Base-by-base conservation (phyloP, 148 eudicot genomes). In the Rhododendron vialii region DNA sequence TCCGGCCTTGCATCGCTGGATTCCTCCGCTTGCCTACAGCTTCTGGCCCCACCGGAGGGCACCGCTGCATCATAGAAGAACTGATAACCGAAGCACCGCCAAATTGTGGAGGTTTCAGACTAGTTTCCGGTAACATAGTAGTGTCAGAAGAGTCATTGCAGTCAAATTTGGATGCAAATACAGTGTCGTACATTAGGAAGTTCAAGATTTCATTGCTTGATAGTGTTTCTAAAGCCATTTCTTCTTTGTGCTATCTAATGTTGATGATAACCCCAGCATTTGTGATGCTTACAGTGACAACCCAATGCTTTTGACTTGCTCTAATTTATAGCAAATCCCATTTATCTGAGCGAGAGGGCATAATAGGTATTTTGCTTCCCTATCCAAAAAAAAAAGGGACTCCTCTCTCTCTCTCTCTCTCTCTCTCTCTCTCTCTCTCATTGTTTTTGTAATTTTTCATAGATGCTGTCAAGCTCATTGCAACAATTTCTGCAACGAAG, bases 191-290 rank as follows among this genome's bases (percentile, higher is more conserved):
- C 82, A 92, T 87, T 88, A 94, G 90, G 86, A 89, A 91, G 93
- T 93, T 92, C 63, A 91, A 83, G 85, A 92, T 83, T 81, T 95
- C 98, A 87, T 86, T 94, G 45, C 94, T 84, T 78, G 94, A 90
- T 48, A 93, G 91, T 61, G 99, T 86, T 88, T 96, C 96, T 86
- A 94, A 86, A 10, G 96, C 95, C 96, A 92, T 92, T 12, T 65
- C 69, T 61, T 24, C 69, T 61, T 61, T 7, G n/a, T 45, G 81
- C 38, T 41, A 35, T 47, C 41, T 17, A 20, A 59, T 18, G n/a
- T 5, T 6, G 24, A 59, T 59, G 65, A 59, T 20, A 59, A 59
- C 65, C 7, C n/a, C 2, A 7, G n/a, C 65, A 59, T 18, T 20
- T 59, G 22, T 59, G 65, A 59, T 24, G 65, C 69, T 63, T 63